Base-by-base conservation (phyloP, 2,329 filamentous ascomycete genomes). In the Colletotrichum sp. region DNA sequence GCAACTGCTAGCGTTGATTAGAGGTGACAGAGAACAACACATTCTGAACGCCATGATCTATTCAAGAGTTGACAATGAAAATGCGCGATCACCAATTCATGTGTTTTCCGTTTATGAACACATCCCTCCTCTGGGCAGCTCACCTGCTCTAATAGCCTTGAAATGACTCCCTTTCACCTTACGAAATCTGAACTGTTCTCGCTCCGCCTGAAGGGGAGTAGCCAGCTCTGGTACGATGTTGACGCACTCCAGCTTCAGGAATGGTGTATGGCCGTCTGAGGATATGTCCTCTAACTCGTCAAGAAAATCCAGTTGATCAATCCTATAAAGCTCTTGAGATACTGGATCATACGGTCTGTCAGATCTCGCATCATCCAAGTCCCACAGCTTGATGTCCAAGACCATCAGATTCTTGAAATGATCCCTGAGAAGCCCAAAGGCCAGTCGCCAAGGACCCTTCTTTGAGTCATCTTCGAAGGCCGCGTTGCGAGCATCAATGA, bases 101-200 rank as follows among this genome's bases (percentile, higher is more conserved):
- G n/a, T n/a, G n/a, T n/a, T n/a, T n/a, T n/a, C n/a, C n/a, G n/a
- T n/a, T n/a, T n/a, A n/a, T n/a, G n/a, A n/a, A n/a, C n/a, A n/a
- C n/a, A n/a, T n/a, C n/a, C n/a, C n/a, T n/a, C n/a, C n/a, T n/a
- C n/a, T n/a, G n/a, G n/a, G n/a, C n/a, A 39, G 36, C 15, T 39
- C 36, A 2, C 36, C 36, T 39, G 7, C 0, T 0, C 0, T 39
- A 0, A 39, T 18, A 0, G 0, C 0, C 1, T 18, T 44, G 8
- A 44, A 44, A 3, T 44, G 39, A 0, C 16, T n/a, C 1, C 39
- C 18, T 0, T 49, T 49, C 0, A 49, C 18, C 0, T 0, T 4
- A 0, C 18, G 44, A 4, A 49, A 49, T 7, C 2, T 49, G 9
- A 21, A 49, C 5, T 7, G 9, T 0, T 21, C 44, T 13, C 44